These are phyloP conservation scores for Calonectria hongkongensis DNA, from an alignment of 2,329 filamentous ascomycete species.

Conservation along the genomic window DNA sequence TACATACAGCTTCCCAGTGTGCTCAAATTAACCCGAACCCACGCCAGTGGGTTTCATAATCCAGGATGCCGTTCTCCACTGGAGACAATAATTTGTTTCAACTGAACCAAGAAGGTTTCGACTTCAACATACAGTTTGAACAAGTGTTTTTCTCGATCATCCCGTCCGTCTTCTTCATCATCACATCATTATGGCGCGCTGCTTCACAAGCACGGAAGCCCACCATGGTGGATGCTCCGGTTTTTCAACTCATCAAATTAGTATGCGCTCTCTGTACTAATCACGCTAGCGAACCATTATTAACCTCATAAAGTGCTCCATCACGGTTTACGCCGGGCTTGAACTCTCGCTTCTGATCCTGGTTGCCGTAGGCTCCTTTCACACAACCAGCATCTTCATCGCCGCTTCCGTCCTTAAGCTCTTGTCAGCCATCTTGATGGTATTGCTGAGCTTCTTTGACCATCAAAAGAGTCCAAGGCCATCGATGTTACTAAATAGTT, in stretches of 20 bases:
- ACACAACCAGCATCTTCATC: constrained; percentile 30
- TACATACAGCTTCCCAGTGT: neutral
- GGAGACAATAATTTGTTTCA: constrained; percentile 29
- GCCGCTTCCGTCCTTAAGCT: constrained; percentile 32
- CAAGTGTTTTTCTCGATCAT: constrained; percentile 38
- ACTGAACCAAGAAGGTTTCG: constrained; percentile 30
- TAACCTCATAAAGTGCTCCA: constrained; percentile 21
- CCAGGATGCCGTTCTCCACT: constrained; percentile 30
- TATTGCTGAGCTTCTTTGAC: constrained; percentile 29
- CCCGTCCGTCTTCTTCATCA: constrained; percentile 26
- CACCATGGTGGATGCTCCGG: constrained; percentile 34
- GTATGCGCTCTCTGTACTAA: neutral
- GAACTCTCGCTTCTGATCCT: constrained; percentile 35
- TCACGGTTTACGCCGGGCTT: constrained; percentile 29
- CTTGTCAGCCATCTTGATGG: constrained; percentile 25
- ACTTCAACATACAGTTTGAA: constrained; percentile 37
- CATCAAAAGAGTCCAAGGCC: constrained; percentile 61
- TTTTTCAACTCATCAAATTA: constrained; percentile 37
- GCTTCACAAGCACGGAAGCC: constrained; percentile 35
- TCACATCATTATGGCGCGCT: constrained; percentile 37
- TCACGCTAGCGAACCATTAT: neutral
- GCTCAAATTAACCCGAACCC: neutral
- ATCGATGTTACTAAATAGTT: constrained; percentile 63
- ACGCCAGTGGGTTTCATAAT: neutral
- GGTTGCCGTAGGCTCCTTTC: constrained; percentile 31